Percentiles rank a stretch among this genome's conserved stretches.
Evolutionary conservation across 805 yeast genomes (phyloP).

Genomic region (Groenewaldozyma salmanticensis): DNA sequence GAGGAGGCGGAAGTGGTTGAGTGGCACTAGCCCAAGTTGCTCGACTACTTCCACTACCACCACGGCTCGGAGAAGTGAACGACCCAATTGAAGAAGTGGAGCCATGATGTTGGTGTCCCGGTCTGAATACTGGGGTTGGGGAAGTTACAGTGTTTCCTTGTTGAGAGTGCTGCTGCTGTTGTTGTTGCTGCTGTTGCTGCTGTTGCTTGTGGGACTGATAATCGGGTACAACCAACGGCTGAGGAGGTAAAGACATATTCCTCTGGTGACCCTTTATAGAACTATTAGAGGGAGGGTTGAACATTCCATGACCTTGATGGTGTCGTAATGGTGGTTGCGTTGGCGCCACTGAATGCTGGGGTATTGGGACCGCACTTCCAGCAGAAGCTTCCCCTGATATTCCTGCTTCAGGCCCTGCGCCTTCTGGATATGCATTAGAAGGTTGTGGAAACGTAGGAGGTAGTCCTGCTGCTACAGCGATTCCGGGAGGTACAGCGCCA

Average conservation of each 20-base stretch:
- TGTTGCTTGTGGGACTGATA: constrained; percentile 4
- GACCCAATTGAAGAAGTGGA: constrained; percentile 17
- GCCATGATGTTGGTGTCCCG: constrained; percentile 17
- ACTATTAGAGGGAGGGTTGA: too few relatives aligned
- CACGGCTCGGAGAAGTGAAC: constrained; percentile 9
- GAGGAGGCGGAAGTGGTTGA: constrained; percentile 19
- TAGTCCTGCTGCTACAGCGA: too few relatives aligned
- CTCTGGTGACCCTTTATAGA: constrained; percentile 14
- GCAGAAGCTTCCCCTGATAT: too few relatives aligned
- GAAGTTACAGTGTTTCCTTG: constrained; percentile 2
- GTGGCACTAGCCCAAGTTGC: constrained; percentile 1
- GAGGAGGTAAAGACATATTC: constrained; percentile 19
- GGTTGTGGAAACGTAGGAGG: too few relatives aligned
- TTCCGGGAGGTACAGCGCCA: too few relatives aligned
- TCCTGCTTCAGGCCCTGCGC: too few relatives aligned
- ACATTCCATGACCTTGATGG: too few relatives aligned
- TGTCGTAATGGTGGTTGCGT: too few relatives aligned
- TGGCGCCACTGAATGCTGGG: too few relatives aligned
- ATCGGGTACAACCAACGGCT: constrained; percentile 8
- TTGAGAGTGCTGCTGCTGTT: constrained; percentile 6
- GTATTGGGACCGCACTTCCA: too few relatives aligned
- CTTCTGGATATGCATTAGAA: too few relatives aligned
- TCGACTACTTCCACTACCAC: background rate
- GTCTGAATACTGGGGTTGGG: constrained; percentile 12
- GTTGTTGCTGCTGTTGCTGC: constrained; percentile 6